Evolutionary conservation across 1,284 basidiomycete species (phyloP).

Genomic region (Fistulinella cinereoalba): DNA sequence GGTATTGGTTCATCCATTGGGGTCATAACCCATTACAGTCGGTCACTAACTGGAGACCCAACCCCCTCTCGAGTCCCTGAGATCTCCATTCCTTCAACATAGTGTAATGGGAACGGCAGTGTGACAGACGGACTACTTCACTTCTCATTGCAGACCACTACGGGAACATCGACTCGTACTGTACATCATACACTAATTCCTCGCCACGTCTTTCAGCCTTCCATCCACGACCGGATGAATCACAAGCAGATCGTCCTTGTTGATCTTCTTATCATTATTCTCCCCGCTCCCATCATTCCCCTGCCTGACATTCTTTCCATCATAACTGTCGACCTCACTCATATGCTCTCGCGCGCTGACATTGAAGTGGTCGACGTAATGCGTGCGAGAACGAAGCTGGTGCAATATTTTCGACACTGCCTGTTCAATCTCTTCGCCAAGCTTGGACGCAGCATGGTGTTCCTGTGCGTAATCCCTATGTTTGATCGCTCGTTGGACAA

Average conservation of each 20-base stretch:
- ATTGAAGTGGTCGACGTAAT: slow-evolving; percentile 60
- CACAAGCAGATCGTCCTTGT: slow-evolving; percentile 56
- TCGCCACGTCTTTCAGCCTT: slow-evolving; percentile 62
- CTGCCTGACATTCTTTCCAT: slow-evolving; percentile 50
- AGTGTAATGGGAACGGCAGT: no score
- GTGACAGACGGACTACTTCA: background rate
- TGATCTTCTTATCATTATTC: slow-evolving; percentile 28
- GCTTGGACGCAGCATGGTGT: slow-evolving; percentile 18
- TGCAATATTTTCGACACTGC: slow-evolving; percentile 45
- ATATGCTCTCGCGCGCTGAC: slow-evolving; percentile 72
- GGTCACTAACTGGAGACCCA: slow-evolving; percentile 49
- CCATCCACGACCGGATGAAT: slow-evolving; percentile 73
- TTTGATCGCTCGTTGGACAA: slow-evolving; percentile 45
- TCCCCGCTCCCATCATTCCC: slow-evolving; percentile 30
- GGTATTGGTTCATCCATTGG: slow-evolving; percentile 63
- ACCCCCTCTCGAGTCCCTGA: slow-evolving; percentile 41
- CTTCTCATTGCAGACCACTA: background rate
- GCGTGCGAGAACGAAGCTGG: slow-evolving; percentile 46
- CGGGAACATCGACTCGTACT: no score
- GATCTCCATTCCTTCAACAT: background rate
- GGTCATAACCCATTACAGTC: slow-evolving; percentile 51
- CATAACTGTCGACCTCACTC: slow-evolving; percentile 70
- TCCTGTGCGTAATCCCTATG: slow-evolving; percentile 19
- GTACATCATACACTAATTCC: slow-evolving; percentile 18
- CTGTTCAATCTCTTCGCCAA: slow-evolving; percentile 49